Evolutionary conservation across 192 early-diverging fungal species (phyloP).

Genomic region (Pilobolus umbonatus): DNA sequence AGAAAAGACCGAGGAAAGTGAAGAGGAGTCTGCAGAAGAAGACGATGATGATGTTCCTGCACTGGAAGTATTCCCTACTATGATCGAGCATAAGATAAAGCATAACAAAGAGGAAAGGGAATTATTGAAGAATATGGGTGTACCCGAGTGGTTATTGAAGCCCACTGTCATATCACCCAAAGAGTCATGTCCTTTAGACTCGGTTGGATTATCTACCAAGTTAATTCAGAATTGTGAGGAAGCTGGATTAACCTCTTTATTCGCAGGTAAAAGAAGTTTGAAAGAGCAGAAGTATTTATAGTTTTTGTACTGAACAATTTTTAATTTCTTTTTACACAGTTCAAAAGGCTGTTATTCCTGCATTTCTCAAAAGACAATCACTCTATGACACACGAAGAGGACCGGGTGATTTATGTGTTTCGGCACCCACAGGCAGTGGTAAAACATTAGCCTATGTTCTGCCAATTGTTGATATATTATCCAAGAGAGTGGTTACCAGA

Average conservation of each 20-base stretch:
- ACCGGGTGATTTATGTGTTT: slow-evolving; percentile 88
- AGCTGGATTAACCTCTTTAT: slow-evolving; percentile 65
- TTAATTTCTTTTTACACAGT: slow-evolving; percentile 82
- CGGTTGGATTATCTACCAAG: slow-evolving; percentile 56
- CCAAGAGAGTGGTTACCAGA: slow-evolving; percentile 67
- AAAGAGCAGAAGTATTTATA: neutral
- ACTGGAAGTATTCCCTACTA: slow-evolving; percentile 43
- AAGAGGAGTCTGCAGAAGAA: slow-evolving; percentile 5
- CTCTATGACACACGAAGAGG: slow-evolving; percentile 65
- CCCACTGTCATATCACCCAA: slow-evolving; percentile 69
- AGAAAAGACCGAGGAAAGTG: slow-evolving; percentile 18
- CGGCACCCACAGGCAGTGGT: slow-evolving; percentile 92
- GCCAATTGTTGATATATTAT: slow-evolving; percentile 84
- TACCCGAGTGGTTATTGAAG: slow-evolving; percentile 85
- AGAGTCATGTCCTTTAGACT: slow-evolving; percentile 13
- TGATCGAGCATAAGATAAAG: slow-evolving; percentile 26
- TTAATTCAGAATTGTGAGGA: slow-evolving; percentile 55
- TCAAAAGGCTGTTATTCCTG: slow-evolving; percentile 81
- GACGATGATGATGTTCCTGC: neutral
- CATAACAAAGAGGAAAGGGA: slow-evolving; percentile 37
- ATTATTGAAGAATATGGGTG: slow-evolving; percentile 57
- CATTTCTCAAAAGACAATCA: slow-evolving; percentile 62
- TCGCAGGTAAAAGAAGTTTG: slow-evolving; percentile 52
- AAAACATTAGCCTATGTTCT: slow-evolving; percentile 96
- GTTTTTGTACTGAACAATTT: neutral